Evolutionary conservation across 2,329 filamentous ascomycete species (phyloP).

Genomic region (Clarireedia monteithiana): DNA sequence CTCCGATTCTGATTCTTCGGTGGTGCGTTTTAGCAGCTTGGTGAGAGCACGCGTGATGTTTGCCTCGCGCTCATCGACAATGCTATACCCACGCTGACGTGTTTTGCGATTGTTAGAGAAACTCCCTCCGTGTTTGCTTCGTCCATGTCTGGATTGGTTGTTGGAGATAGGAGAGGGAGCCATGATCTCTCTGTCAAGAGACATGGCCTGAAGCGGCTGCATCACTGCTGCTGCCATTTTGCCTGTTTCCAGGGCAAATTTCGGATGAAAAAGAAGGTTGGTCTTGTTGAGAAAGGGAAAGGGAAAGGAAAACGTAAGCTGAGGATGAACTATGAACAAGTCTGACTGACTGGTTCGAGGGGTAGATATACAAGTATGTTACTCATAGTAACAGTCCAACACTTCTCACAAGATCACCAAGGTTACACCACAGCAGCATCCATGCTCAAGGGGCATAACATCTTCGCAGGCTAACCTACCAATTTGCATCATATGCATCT

Average conservation of each 20-base stretch:
- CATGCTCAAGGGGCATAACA: too few relatives aligned
- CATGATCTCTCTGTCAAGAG: constrained; percentile 27
- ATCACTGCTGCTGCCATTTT: constrained; percentile 27
- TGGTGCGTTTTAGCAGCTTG: constrained; percentile 35
- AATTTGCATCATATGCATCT: background rate
- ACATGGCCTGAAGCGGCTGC: constrained; percentile 21
- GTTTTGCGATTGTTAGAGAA: constrained; percentile 28
- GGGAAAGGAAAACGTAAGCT: background rate
- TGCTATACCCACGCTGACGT: constrained; percentile 33
- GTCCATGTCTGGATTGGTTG: constrained; percentile 26
- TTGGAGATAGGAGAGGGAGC: constrained; percentile 27
- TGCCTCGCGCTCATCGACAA: constrained; percentile 35
- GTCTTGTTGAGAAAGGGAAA: background rate
- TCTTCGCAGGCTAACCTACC: too few relatives aligned
- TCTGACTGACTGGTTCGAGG: background rate
- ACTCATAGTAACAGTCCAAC: background rate
- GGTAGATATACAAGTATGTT: background rate
- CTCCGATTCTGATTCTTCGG: constrained; percentile 29
- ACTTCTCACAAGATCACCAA: too few relatives aligned
- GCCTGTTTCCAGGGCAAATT: background rate
- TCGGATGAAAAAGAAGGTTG: background rate
- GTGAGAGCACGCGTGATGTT: constrained; percentile 35
- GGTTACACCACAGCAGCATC: too few relatives aligned
- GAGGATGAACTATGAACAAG: too few relatives aligned
- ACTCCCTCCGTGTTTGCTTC: constrained; percentile 26